Base-by-base conservation (phyloP, 2,329 filamentous ascomycete species). In the Arthrobotrys pseudoclavata region DNA sequence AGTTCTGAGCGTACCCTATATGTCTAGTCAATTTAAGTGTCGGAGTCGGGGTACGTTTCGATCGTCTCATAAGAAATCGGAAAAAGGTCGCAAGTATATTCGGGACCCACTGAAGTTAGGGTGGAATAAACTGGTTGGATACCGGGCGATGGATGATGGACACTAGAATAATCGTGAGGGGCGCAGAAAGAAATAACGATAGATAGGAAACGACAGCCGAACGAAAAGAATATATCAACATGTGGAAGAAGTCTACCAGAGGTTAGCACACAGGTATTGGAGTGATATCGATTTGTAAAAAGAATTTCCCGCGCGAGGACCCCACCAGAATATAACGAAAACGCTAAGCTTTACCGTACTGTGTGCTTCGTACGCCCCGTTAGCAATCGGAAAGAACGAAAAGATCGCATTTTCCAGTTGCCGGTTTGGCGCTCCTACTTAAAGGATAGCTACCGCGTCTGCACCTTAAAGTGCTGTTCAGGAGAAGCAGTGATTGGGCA, bases 361-460 rank as follows among this genome's bases (percentile, higher is more conserved):
- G n/a, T n/a, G n/a, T n/a, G n/a, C n/a, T 15, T 42, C n/a, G 20
- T 50, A 50, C 47, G 47, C 47, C 20, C 50, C 50, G 50, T 53
- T 31, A 13, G 6, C 26, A 26, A 26, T 29, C 50, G 50, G 50
- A 53, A 31, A 31, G 13, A n/a, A 53, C 50, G 12, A 50, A 53
- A 15, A 29, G 50, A 53, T 53, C 24, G 48, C 22, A 53, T 53
- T 29, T 31, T 53, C 1, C 12, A 26, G 29, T 57, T 37, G 12
- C 55, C 45, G 52, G 61, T 45, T 29, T 57, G 53, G 42, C 66
- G 50, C 20, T 52, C 64, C 68, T 63, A 37, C 68, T 55, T 53
- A 31, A 53, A 53, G 24, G 18, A 24, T 42, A 22, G 15, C 52
- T 53, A 2, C 42, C 7, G 18, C 18, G 22, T 53, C n/a, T 13